Evolutionary conservation across 192 early-diverging fungal genomes (phyloP), one percentile per base, ranked within the genome.

Genomic region (Mortierella hygrophila): DNA sequence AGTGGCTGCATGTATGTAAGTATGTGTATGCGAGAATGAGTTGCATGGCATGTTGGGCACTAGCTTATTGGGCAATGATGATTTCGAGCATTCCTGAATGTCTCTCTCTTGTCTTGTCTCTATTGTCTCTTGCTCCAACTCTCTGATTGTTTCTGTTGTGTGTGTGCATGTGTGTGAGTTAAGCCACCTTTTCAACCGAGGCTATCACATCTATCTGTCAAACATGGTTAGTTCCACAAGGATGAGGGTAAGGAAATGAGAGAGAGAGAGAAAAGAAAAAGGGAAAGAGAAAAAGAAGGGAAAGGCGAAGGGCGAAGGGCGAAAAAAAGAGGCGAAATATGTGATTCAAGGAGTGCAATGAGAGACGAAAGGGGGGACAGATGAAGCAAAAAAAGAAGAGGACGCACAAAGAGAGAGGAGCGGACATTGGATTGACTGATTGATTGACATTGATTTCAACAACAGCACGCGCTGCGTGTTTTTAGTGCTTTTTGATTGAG

Each of bases 41-140:
- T 16, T 32, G 60, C 60, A 63, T 63, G 60, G 60, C 4, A 49
- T 49, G 15, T 49, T 49, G 23, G 7, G 26, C 60, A 65, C 13
- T 65, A 65, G 60, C 26, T 29, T 65, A 15, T 7, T 49, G 44
- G 7, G n/a, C 26, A 13, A 7, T 46, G 11, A 15, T 46, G 44
- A 15, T 11, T 46, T 13, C 52, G 26, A 44, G 40, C 42, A 38
- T 73, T 49, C 42, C 72, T 73, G 70, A 18, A 29, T 47, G n/a
- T 72, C 71, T 47, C 70, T 44, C 70, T 46, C 41, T 72, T 42
- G n/a, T 72, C 41, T 72, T 72, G 4, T 44, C 21, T 72, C 44
- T 72, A 3, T 65, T 7, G 40, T 42, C 70, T 20, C 11, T 40
- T 40, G 18, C 13, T 71, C 41, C 2, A 18, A 18, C 5, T 52